Evolutionary conservation across 345 rosid species (phyloP).

Genomic region (Eucalyptus camaldulensis): DNA sequence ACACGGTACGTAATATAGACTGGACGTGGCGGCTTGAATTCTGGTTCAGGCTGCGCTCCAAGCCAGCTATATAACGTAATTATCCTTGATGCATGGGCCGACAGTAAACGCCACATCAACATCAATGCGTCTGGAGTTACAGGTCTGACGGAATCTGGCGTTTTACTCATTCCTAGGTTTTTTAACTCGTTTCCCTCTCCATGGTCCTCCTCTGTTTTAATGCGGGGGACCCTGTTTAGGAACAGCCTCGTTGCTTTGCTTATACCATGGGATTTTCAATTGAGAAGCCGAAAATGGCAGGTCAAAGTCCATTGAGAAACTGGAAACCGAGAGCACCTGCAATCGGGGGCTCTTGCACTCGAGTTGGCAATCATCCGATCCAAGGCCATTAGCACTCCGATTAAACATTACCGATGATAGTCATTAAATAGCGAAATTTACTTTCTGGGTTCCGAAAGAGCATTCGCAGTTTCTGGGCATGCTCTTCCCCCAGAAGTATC

Average conservation of each 20-base stretch:
- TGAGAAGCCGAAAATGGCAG: neutral
- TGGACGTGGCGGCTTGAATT: neutral
- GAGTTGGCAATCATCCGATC: neutral
- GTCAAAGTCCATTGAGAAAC: neutral
- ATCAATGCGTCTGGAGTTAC: neutral
- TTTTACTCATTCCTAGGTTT: neutral
- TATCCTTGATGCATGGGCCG: neutral
- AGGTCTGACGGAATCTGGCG: neutral
- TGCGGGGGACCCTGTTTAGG: neutral
- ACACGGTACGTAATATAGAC: neutral
- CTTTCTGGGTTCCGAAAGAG: neutral
- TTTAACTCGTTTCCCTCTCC: neutral
- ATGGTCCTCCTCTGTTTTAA: neutral
- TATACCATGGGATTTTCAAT: neutral
- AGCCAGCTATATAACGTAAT: neutral
- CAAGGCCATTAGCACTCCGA: neutral
- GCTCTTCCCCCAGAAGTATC: neutral
- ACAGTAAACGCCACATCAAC: neutral
- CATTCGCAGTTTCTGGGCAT: neutral
- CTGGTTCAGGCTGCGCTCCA: neutral
- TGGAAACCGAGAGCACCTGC: neutral
- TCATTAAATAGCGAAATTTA: neutral
- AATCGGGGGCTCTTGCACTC: neutral
- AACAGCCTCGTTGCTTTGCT: neutral
- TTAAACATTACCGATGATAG: neutral